phyloP scores from a whole-genome alignment of 176 grass and related monocot species.

The Carex scoparia region DNA sequence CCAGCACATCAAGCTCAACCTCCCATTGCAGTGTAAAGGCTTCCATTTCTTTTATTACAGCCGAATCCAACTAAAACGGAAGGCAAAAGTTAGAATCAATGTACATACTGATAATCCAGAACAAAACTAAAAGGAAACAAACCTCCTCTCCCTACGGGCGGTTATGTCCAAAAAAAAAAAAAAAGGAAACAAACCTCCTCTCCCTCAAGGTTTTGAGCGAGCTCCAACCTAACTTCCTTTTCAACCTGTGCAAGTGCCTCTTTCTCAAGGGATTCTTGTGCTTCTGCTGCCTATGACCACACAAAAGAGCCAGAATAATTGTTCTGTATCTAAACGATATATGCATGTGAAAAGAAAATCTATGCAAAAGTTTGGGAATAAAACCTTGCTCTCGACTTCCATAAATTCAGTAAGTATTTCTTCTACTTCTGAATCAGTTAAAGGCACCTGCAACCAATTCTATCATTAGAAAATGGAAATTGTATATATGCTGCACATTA shows the following conservation, averaged over 20 bases:
- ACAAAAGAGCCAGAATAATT: constrained; percentile 28
- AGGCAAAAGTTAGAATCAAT: constrained; percentile 13
- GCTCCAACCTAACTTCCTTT: constrained; percentile 85
- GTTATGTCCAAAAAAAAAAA: neutral
- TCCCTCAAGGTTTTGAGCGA: constrained; percentile 66
- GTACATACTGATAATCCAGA: constrained; percentile 5
- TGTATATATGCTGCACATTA: neutral
- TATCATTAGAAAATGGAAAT: constrained; percentile 30
- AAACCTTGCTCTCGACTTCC: constrained; percentile 88
- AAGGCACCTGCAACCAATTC: constrained; percentile 45
- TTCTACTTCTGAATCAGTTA: constrained; percentile 80
- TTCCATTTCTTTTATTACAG: constrained; percentile 84
- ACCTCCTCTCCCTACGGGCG: constrained; percentile 51
- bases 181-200: constrained; percentile 47
- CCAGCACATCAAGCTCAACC: constrained; percentile 74
- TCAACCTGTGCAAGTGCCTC: constrained; percentile 80
- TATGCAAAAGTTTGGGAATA: constrained; percentile 25
- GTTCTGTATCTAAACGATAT: constrained; percentile 13
- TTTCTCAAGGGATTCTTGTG: constrained; percentile 97
- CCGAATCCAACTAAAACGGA: constrained; percentile 61
- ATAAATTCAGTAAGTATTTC: constrained; percentile 72
- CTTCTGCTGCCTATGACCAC: constrained; percentile 70
- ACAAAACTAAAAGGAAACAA: constrained; percentile 19
- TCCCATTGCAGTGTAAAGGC: constrained; percentile 65
- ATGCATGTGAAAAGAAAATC: constrained; percentile 5